A percentile compares a stretch with the other conserved stretches of the same genome.
phyloP scores from a whole-genome alignment of 495 filamentous ascomycete species.

The Trichoderma virens region DNA sequence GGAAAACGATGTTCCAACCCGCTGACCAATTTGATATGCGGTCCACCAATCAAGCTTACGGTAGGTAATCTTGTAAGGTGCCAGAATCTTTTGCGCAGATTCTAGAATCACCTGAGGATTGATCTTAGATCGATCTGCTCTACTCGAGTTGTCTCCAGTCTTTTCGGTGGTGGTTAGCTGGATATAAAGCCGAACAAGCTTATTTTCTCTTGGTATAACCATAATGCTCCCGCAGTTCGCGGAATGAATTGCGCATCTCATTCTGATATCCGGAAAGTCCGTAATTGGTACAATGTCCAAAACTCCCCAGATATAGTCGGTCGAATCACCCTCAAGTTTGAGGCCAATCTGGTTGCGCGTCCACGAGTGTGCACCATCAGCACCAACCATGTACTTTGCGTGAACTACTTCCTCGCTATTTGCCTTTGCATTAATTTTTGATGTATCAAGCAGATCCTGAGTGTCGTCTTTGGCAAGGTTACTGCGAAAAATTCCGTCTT shows the following conservation, averaged over 20 bases:
- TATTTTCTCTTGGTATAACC: neutral
- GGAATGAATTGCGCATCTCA: neutral
- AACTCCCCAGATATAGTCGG: neutral
- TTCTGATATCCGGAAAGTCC: conserved; percentile 9
- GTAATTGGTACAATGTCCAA: neutral
- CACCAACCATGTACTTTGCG: conserved; percentile 2
- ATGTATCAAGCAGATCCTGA: conserved; percentile 39
- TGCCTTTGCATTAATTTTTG: conserved; percentile 7
- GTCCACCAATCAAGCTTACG: neutral
- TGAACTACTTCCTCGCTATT: neutral
- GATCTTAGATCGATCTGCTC: neutral
- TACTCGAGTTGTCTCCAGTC: neutral
- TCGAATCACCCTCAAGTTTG: neutral
- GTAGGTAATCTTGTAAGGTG: neutral
- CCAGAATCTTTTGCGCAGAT: neutral
- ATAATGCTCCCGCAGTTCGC: neutral
- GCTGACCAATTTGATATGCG: neutral
- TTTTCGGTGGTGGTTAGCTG: neutral
- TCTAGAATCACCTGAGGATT: neutral
- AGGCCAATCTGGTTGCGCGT: neutral
- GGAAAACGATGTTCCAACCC: neutral
- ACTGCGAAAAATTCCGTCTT: conserved; percentile 41
- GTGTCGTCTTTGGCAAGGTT: conserved; percentile 47
- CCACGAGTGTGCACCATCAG: neutral
- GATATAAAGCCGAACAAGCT: neutral